These are phyloP conservation scores for Candida jianshihensis DNA, from an alignment of 805 yeast species.

Conservation along the genomic window DNA sequence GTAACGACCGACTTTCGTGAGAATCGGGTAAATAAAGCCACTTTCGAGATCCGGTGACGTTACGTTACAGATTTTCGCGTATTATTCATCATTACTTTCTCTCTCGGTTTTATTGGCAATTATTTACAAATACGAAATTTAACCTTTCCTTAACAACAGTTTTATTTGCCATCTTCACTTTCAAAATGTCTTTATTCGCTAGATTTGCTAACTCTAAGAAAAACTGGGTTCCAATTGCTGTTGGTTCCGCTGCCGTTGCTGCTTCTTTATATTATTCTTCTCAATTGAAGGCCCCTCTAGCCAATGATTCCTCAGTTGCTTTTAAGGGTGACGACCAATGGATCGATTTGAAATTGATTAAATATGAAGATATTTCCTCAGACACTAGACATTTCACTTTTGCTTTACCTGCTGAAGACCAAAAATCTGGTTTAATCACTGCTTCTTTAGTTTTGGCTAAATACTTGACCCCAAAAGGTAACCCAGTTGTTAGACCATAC, in stretches of 20 bases:
- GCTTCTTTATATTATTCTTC: conserved; percentile 26
- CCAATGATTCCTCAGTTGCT: conserved; percentile 36
- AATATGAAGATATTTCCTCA: conserved; percentile 42
- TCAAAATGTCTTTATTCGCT: conserved; percentile 21
- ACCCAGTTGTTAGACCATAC: conserved; percentile 67
- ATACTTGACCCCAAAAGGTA: conserved; percentile 77
- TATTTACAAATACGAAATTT: too few species aligned
- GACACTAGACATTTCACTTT: conserved; percentile 68
- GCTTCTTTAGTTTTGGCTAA: conserved; percentile 82
- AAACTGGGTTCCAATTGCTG: conserved; percentile 30
- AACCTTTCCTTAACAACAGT: too few species aligned
- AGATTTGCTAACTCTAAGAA: conserved; percentile 16
- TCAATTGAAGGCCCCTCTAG: conserved; percentile 17
- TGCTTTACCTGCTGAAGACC: conserved; percentile 58
- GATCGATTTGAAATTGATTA: conserved; percentile 58
- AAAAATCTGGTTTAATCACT: conserved; percentile 65
- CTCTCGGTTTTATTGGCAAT: too few species aligned
- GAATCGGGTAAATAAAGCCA: too few species aligned
- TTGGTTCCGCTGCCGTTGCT: conserved; percentile 44
- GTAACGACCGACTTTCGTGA: too few species aligned
- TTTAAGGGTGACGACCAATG: conserved; percentile 62
- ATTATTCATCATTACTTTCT: too few species aligned
- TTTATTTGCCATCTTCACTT: neutral
- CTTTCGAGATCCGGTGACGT: too few species aligned
- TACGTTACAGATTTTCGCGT: too few species aligned